Evolutionary conservation across 208 protist species (phyloP).

Genomic region (Hexamita inflata): DNA sequence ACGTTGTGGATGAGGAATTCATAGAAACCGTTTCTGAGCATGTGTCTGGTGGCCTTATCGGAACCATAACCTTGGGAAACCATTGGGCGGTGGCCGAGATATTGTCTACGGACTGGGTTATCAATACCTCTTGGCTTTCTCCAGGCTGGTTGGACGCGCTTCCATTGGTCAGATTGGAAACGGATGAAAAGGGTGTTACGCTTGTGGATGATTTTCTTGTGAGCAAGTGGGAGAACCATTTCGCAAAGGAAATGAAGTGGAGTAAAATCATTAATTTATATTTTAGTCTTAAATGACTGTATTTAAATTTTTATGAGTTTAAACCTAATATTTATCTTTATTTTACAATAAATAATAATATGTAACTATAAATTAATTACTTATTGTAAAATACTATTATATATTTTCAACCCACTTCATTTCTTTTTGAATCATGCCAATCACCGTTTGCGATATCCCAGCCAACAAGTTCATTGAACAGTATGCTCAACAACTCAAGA

Average conservation of each 20-base stretch:
- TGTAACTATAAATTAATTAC: no score
- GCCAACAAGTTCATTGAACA: conserved; percentile 13
- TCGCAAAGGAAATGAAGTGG: no score
- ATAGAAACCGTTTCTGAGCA: conserved; percentile 34
- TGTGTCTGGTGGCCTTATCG: conserved; percentile 22
- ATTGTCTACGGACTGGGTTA: conserved; percentile 76
- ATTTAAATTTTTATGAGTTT: no score
- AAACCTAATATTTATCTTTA: no score
- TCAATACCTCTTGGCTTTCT: conserved; percentile 94
- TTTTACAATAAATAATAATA: no score
- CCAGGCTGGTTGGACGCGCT: conserved; percentile 64
- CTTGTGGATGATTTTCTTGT: conserved; percentile 36
- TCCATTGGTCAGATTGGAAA: conserved; percentile 40
- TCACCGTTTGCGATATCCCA: conserved; percentile 21
- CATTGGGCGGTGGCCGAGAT: conserved; percentile 76
- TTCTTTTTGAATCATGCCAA: background rate
- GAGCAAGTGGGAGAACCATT: background rate
- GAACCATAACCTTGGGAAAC: conserved; percentile 38
- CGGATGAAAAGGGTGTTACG: conserved; percentile 29
- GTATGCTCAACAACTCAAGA: conserved; percentile 29
- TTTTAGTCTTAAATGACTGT: no score
- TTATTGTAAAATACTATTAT: no score
- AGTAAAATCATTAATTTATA: no score
- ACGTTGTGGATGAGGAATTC: conserved; percentile 21
- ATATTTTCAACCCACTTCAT: no score